Base-by-base conservation (phyloP, 208 protist genomes). In the Acanthamoeba healyi region DNA sequence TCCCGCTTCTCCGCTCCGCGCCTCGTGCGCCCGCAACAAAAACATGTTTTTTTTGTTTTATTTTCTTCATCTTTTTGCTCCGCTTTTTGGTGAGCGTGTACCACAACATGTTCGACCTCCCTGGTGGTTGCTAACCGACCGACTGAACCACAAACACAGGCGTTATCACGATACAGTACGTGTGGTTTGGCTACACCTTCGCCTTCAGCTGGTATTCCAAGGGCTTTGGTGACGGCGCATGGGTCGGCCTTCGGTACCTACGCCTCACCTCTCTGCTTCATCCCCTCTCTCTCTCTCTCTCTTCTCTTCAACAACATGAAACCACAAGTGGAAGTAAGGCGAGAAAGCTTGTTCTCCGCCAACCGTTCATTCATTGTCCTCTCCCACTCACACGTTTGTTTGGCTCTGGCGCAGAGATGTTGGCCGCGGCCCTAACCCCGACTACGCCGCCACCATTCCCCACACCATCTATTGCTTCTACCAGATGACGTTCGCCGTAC, bases 171-270 rank as follows among this genome's bases (percentile, higher is more conserved):
- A 72, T 91, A 14, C 84, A 91, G 84, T 91, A 51, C 38, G 54
- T 91, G 36, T 91, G 84, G 84, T 91, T 91, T 54, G 84, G 84
- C 26, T 91, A 91, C 84, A 54, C 58, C 34, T 91, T 91, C 32
- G 46, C 84, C 34, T 91, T 91, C 40, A 36, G 84, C 15, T 91
- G 84, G 84, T 51, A 91, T 14, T 56, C 32, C 54, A 91, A 72
- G 61, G 84, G 84, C 38, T 91, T 91, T 24, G 84, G 84, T 1
- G 56, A 72, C 24, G 84, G 84, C 34, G 61, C 17, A 5, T 91
- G 84, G 84, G 84, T 91, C 14, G 84, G 84, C 29, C 84, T 91
- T 26, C 17, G 77, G 77, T 86, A 58, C 38, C 0, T 54, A 0
- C 1, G 0, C n/a, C 63, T 22, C 14, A 10, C 42, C 38, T 36